These are phyloP conservation scores for Stephania yunnanensis DNA, from an alignment of 164 flowering plant genomes.

Conservation along the genomic window DNA sequence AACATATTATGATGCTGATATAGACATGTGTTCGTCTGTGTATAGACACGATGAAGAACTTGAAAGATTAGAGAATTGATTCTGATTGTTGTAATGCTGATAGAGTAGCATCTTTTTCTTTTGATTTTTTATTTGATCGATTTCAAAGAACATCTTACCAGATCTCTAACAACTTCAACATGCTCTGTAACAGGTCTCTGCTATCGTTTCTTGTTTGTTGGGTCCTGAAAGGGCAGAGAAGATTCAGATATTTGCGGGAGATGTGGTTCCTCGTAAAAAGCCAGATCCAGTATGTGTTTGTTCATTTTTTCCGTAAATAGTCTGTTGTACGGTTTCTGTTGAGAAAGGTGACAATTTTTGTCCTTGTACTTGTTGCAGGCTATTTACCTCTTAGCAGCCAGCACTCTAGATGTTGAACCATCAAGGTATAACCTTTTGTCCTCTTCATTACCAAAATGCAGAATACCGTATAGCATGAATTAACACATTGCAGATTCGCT, in stretches of 20 bases:
- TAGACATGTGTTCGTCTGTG: too few relatives aligned
- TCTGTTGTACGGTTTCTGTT: not conserved
- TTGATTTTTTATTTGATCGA: too few relatives aligned
- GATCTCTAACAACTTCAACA: slow-evolving; percentile 5
- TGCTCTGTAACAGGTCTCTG: slow-evolving; percentile 64
- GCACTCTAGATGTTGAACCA: slow-evolving; percentile 76
- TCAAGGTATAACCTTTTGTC: slow-evolving; percentile 52
- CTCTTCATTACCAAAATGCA: not conserved
- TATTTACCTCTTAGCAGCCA: slow-evolving; percentile 77
- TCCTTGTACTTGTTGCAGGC: slow-evolving; percentile 46
- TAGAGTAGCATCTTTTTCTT: too few relatives aligned
- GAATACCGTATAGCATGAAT: too few relatives aligned
- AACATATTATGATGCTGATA: too few relatives aligned
- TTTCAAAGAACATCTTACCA: not conserved
- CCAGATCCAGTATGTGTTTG: slow-evolving; percentile 70
- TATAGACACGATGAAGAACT: too few relatives aligned
- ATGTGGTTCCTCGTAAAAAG: slow-evolving; percentile 87
- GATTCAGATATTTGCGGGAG: slow-evolving; percentile 91
- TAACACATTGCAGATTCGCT: too few relatives aligned
- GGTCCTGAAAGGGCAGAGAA: slow-evolving; percentile 83
- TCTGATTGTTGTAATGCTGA: too few relatives aligned
- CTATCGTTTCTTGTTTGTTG: slow-evolving; percentile 83
- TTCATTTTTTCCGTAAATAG: not conserved
- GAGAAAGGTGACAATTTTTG: not conserved
- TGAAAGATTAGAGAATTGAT: too few relatives aligned